Percentiles rank a stretch among this genome's conserved stretches.
phyloP scores from a whole-genome alignment of 805 yeast species.

The Pichia membranifaciens region DNA sequence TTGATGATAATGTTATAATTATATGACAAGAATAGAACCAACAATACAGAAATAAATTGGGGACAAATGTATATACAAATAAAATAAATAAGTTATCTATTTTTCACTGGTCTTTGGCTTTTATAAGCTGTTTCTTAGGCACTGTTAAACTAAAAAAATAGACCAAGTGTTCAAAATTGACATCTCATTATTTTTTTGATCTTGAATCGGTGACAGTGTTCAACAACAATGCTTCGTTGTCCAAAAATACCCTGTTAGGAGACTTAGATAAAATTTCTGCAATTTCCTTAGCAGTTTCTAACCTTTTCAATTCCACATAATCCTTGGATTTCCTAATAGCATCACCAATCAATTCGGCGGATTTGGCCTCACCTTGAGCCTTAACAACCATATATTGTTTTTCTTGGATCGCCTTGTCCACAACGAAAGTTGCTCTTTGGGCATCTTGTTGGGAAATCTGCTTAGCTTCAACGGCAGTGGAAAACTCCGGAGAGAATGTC shows the following conservation, averaged over 20 bases:
- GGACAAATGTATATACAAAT: no score
- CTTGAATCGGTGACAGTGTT: constrained; percentile 83
- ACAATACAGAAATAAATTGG: no score
- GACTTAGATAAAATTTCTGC: constrained; percentile 79
- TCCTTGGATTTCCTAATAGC: constrained; percentile 95
- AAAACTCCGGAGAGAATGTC: constrained; percentile 97
- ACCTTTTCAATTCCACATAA: constrained; percentile 92
- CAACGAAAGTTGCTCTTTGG: constrained; percentile 94
- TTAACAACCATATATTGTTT: constrained; percentile 95
- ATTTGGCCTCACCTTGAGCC: constrained; percentile 97
- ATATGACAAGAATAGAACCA: no score
- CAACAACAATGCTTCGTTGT: constrained; percentile 85
- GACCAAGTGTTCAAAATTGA: background rate
- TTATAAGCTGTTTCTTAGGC: no score
- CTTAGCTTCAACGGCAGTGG: constrained; percentile 96
- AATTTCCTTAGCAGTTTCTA: constrained; percentile 95
- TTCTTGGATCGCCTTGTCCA: constrained; percentile 95
- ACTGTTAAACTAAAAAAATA: no score
- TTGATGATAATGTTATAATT: no score
- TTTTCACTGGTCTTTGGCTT: no score
- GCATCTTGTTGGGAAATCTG: constrained; percentile 99
- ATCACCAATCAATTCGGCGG: constrained; percentile 98
- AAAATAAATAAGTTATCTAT: no score
- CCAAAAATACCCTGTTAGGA: constrained; percentile 87
- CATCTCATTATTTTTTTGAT: constrained; percentile 30